Conservation (phyloP, 352 stramenopile genomes). For the Nothophytophthora sp. region DNA sequence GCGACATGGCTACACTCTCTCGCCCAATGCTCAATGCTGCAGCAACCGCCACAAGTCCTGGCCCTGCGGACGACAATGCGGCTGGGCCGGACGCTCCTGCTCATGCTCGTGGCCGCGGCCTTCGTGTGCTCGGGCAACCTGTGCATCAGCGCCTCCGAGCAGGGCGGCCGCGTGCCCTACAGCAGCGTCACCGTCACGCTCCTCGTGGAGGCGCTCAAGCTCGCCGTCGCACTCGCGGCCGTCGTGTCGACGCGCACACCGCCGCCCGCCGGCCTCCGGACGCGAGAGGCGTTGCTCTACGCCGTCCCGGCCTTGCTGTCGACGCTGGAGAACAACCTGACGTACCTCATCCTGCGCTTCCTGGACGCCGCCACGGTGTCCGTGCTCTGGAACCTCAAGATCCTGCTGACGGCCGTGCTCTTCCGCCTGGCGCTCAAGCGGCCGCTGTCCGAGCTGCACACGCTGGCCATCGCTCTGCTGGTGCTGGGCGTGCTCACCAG, state of each 20-base stretch:
- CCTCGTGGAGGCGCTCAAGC: slow-evolving; percentile 82
- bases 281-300: slow-evolving; percentile 57
- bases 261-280: slow-evolving; percentile 28
- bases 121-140: slow-evolving; percentile 81
- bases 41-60: background rate
- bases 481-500: slow-evolving; percentile 83
- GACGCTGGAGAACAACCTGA: slow-evolving; percentile 86
- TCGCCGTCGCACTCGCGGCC: slow-evolving; percentile 37
- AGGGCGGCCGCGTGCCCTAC: slow-evolving; percentile 70
- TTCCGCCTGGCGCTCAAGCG: slow-evolving; percentile 81
- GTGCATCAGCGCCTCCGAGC: slow-evolving; percentile 85
- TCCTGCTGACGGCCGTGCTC: slow-evolving; percentile 79
- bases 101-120: slow-evolving; percentile 62
- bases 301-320: slow-evolving; percentile 77
- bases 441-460: slow-evolving; percentile 63
- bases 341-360: slow-evolving; percentile 83
- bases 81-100: slow-evolving; percentile 32
- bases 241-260: slow-evolving; percentile 37
- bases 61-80: slow-evolving; percentile 12
- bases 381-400: slow-evolving; percentile 90
- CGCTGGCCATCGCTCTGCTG: slow-evolving; percentile 72
- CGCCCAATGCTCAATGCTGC: background rate
- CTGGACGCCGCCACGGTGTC: slow-evolving; percentile 82
- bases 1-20: background rate
- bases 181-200: slow-evolving; percentile 86